phyloP scores from a whole-genome alignment of 441 rosid species.

The Arabidopsis hybrid region DNA sequence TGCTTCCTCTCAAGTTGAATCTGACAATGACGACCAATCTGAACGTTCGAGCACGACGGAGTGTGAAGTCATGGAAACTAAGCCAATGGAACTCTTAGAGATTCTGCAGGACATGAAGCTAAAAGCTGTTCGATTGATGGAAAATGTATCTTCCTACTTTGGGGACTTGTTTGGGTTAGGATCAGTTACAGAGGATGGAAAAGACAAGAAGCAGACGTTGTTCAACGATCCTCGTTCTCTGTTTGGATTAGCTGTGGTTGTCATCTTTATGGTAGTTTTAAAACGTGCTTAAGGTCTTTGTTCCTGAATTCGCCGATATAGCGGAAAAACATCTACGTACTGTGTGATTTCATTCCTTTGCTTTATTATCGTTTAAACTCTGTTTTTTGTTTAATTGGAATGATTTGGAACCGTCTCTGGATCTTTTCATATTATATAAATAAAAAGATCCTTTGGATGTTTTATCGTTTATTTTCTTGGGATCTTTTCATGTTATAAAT shows the following conservation, averaged over 20 bases:
- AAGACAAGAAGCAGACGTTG: constrained; percentile 34
- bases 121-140: constrained; percentile 53
- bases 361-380: constrained; percentile 18
- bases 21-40: constrained; percentile 22
- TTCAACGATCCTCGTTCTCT: constrained; percentile 53
- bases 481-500: too few relatives aligned
- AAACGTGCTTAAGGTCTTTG: constrained; percentile 50
- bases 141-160: constrained; percentile 51
- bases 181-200: constrained; percentile 46
- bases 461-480: background rate
- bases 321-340: constrained; percentile 13
- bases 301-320: constrained; percentile 39
- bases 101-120: constrained; percentile 55
- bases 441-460: constrained; percentile 15
- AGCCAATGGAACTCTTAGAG: constrained; percentile 28
- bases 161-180: constrained; percentile 51
- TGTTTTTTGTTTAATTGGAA: background rate
- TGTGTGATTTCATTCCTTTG: background rate
- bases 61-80: constrained; percentile 31
- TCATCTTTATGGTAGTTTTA: constrained; percentile 61
- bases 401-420: constrained; percentile 21
- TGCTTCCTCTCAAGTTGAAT: constrained; percentile 35
- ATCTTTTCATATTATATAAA: constrained; percentile 23
- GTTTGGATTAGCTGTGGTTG: constrained; percentile 65
- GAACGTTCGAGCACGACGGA: constrained; percentile 42